Percentiles rank a stretch among this genome's conserved stretches.
Evolutionary conservation across 179 eudicot genomes (phyloP).

Genomic region (Gypsophila paniculata): DNA sequence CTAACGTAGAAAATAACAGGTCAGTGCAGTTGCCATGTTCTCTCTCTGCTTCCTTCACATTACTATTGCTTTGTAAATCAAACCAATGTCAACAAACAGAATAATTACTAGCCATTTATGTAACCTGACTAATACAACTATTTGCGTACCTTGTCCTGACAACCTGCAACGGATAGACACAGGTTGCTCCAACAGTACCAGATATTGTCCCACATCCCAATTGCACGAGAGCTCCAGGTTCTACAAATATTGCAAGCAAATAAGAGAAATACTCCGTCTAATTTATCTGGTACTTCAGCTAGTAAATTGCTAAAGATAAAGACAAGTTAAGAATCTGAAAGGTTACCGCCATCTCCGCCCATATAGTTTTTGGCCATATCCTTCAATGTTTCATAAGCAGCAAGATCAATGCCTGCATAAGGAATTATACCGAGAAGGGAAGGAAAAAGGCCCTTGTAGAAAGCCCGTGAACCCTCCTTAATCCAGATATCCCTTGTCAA

Average conservation of each 20-base stretch:
- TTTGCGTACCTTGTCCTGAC: slow-evolving; percentile 74
- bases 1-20: too few species aligned
- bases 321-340: not conserved
- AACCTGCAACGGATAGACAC: slow-evolving; percentile 92
- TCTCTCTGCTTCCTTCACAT: too few species aligned
- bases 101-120: too few species aligned
- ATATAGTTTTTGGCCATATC: slow-evolving; percentile 67
- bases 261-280: slow-evolving; percentile 14
- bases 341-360: slow-evolving; percentile 66
- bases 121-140: too few species aligned
- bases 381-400: slow-evolving; percentile 84
- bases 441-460: slow-evolving; percentile 78
- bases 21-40: too few species aligned
- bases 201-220: slow-evolving; percentile 89
- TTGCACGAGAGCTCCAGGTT: slow-evolving; percentile 91
- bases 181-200: slow-evolving; percentile 90
- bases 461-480: slow-evolving; percentile 80
- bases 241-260: slow-evolving; percentile 32
- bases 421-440: slow-evolving; percentile 89
- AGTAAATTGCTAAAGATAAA: not conserved
- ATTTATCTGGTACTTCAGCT: not conserved
- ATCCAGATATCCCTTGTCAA: slow-evolving; percentile 74
- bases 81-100: too few species aligned
- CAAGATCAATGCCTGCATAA: slow-evolving; percentile 88
- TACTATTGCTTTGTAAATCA: too few species aligned